Percentiles rank a stretch among this genome's conserved stretches.
Evolutionary conservation across 441 rosid species (phyloP).

Genomic region (California macrophylla): DNA sequence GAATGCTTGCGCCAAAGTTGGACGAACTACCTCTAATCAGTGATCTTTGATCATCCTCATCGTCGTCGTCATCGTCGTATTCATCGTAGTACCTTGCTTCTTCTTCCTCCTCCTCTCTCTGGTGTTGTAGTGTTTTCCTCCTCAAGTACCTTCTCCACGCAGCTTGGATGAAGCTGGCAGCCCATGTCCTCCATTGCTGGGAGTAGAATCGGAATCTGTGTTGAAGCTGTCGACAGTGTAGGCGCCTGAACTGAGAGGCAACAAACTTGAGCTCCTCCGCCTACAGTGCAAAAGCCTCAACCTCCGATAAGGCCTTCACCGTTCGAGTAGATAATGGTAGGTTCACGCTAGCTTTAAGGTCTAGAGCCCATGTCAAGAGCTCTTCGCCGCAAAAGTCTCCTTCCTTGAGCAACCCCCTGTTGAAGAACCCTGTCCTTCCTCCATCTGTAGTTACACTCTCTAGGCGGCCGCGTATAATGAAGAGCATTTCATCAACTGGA

Average conservation of each 20-base stretch:
- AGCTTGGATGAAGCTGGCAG: conserved; percentile 69
- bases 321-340: conserved; percentile 61
- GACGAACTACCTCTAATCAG: conserved; percentile 23
- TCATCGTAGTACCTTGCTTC: conserved; percentile 23
- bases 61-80: conserved; percentile 18
- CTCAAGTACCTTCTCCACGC: conserved; percentile 61
- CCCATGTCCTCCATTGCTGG: conserved; percentile 97
- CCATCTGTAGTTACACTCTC: conserved; percentile 95
- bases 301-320: conserved; percentile 62
- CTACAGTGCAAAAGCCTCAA: conserved; percentile 81
- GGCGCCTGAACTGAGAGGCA: conserved; percentile 79
- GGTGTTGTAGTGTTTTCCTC: conserved; percentile 53
- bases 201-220: conserved; percentile 89
- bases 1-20: conserved; percentile 47
- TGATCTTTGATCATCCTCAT: conserved; percentile 22
- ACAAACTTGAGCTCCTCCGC: conserved; percentile 84
- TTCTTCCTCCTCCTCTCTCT: conserved; percentile 40
- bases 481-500: conserved; percentile 85
- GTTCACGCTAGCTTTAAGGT: conserved; percentile 50
- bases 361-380: conserved; percentile 71
- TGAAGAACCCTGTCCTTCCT: conserved; percentile 87
- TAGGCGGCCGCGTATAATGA: conserved; percentile 72
- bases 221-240: conserved; percentile 81
- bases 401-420: conserved; percentile 61
- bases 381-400: conserved; percentile 82